phyloP scores from a whole-genome alignment of 2,329 filamentous ascomycete genomes.

The Microsporum audouinii region DNA sequence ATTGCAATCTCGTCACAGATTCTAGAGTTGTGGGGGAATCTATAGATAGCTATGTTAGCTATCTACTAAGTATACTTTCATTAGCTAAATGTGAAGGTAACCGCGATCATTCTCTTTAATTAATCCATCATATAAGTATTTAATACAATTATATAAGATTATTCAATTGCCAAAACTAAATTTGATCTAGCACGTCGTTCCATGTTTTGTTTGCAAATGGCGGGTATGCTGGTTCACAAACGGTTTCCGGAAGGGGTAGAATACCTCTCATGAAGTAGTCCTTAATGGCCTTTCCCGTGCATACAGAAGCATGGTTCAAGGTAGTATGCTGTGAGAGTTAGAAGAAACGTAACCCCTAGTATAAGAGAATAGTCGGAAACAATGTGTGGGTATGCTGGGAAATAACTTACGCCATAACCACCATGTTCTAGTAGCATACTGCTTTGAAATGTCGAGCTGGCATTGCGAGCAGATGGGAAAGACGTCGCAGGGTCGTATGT shows the following conservation, averaged over 20 bases:
- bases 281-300: slow-evolving; percentile 20
- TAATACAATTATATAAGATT: no score
- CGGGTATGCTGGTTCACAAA: slow-evolving; percentile 16
- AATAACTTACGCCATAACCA: slow-evolving; percentile 16
- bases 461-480: slow-evolving; percentile 17
- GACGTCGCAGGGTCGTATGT: slow-evolving; percentile 20
- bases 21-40: no score
- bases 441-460: slow-evolving; percentile 17
- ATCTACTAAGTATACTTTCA: no score
- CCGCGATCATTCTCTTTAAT: no score
- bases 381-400: background rate
- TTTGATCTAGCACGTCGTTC: background rate
- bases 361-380: no score
- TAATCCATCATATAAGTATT: no score
- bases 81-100: no score
- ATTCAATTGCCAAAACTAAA: background rate
- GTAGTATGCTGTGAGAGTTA: slow-evolving; percentile 12
- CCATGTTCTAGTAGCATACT: slow-evolving; percentile 20
- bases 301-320: slow-evolving; percentile 23
- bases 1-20: no score
- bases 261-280: slow-evolving; percentile 28
- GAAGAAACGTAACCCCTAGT: background rate
- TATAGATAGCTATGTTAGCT: no score
- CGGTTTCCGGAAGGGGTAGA: slow-evolving; percentile 23
- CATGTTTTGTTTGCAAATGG: slow-evolving; percentile 1